Base-by-base conservation (phyloP, 106 monocot genomes). In the Allium sativum region DNA sequence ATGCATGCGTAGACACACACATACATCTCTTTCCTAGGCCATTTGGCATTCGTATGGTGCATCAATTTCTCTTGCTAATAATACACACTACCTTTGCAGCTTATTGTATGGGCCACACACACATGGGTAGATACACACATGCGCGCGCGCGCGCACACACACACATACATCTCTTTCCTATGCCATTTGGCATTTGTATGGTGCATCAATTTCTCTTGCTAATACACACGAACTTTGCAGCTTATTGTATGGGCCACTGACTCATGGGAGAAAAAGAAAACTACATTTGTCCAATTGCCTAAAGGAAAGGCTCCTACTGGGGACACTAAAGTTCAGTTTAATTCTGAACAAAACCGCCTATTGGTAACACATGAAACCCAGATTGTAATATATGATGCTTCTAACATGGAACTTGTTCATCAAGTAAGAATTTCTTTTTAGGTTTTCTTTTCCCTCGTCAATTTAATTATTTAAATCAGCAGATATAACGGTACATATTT, bases 281-380 rank as follows among this genome's bases (percentile, higher is more conserved):
- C 60, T 54, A 73, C 70, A 69, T 59, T 76, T 41, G 72, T 93
- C 65, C 89, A 82, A 61, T 81, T 86, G 58, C 88, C 93, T 31
- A 56, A 87, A 53, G 84, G 93, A 2, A 70, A 85, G 1, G 72
- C 77, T 48, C 54, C 82, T 14, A 56, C 67, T 8, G 48, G 68
- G 15, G 93, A 89, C 51, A 93, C 85, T 18, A 73, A 76, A 15
- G 93, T 93, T 15, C 88, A 93, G 63, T 93, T 93, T 59, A 85
- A 89, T 70, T 82, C 82, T 31, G 82, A 88, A 71, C 85, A 93
- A 76, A 78, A 76, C 21, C 88, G 88, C 56, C 80, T 88, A 66
- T 70, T 93, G 56, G 89, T 61, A 18, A 85, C 86, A 8, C 89
- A 93, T 52, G 85, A 93, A 61, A 89, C 93, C 8, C 89, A 83